Evolutionary conservation across 768 basidiomycete genomes (phyloP).

Genomic region (Crassisporium funariophilum): DNA sequence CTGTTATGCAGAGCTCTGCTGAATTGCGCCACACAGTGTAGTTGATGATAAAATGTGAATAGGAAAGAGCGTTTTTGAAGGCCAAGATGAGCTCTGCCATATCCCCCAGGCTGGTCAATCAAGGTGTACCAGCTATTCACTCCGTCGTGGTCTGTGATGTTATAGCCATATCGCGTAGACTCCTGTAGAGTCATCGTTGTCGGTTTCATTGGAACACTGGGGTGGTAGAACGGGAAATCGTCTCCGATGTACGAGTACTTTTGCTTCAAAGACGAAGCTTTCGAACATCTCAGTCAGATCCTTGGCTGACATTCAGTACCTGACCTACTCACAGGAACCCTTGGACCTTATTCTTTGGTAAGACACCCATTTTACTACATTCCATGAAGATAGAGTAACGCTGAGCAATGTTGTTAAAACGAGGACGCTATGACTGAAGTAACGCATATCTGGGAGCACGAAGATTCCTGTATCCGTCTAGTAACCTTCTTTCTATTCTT

Average conservation of each 20-base stretch:
- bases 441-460: too few relatives aligned
- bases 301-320: too few relatives aligned
- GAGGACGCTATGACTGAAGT: too few relatives aligned
- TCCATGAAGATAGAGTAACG: too few relatives aligned
- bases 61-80: slow-evolving; percentile 20
- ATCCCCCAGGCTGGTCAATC: slow-evolving; percentile 17
- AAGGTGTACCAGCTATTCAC: slow-evolving; percentile 15
- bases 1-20: slow-evolving; percentile 20
- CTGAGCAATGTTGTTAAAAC: too few relatives aligned
- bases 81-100: slow-evolving; percentile 25
- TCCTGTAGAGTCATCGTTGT: slow-evolving; percentile 20
- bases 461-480: too few relatives aligned
- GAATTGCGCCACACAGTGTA: slow-evolving; percentile 28
- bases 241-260: slow-evolving; percentile 9
- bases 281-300: not conserved
- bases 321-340: not conserved
- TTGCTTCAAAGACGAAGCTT: not conserved
- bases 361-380: too few relatives aligned
- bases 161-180: too few relatives aligned
- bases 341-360: not conserved
- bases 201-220: not conserved
- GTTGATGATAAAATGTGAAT: slow-evolving; percentile 28
- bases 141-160: slow-evolving; percentile 18
- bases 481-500: too few relatives aligned
- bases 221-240: slow-evolving; percentile 10